Evolutionary conservation across 306 rosid genomes (phyloP).

Genomic region (Cucurbita pepo): DNA sequence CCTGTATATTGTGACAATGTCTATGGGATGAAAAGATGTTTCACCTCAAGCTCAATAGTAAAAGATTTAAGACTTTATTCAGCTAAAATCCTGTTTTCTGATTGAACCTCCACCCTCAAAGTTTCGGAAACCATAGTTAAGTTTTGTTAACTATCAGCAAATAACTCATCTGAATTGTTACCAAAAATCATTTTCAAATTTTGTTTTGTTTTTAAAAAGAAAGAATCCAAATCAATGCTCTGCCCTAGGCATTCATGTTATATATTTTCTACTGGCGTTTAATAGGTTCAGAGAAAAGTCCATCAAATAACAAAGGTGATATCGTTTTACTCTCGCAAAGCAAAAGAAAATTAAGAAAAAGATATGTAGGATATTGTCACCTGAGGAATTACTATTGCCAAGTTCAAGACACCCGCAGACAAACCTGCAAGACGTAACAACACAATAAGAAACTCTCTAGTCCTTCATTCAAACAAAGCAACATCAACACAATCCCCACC

Average conservation of each 20-base stretch:
- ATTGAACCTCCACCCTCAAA: neutral
- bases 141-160: neutral
- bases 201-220: no score
- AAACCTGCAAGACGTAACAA: constrained; percentile 45
- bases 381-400: constrained; percentile 84
- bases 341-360: neutral
- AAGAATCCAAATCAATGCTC: neutral
- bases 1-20: neutral
- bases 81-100: neutral
- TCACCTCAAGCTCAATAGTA: neutral
- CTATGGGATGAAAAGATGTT: neutral
- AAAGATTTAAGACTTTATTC: neutral
- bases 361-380: constrained; percentile 18
- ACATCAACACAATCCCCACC: constrained; percentile 24
- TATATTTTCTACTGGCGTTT: neutral
- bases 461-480: neutral
- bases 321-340: neutral
- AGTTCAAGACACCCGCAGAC: constrained; percentile 89
- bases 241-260: neutral
- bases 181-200: neutral
- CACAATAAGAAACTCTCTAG: constrained; percentile 10
- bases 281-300: neutral
- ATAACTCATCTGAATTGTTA: neutral
- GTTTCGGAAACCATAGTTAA: neutral
- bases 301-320: neutral